A percentile compares a stretch with the other conserved stretches of the same genome.
Conservation (phyloP, 2,329 filamentous ascomycete genomes). For the Alternaria metachromatica region DNA sequence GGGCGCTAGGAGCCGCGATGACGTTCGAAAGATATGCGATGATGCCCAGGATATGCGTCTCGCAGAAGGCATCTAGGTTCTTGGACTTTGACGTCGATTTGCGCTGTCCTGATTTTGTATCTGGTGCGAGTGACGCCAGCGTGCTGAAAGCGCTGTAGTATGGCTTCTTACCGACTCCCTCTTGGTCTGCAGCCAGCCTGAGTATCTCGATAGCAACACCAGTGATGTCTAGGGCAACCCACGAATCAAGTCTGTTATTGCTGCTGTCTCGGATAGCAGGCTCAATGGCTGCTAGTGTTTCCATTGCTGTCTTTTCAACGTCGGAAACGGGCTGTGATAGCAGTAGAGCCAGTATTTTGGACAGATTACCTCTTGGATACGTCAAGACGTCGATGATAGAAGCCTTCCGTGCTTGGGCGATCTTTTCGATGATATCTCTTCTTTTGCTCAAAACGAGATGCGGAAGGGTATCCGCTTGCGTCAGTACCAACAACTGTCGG, state of each 20-base stretch:
- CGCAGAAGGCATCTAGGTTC: conserved; percentile 74
- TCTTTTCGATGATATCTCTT: conserved; percentile 77
- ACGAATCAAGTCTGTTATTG: conserved; percentile 67
- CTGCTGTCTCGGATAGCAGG: conserved; percentile 68
- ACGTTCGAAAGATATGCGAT: conserved; percentile 81
- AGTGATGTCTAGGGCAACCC: conserved; percentile 78
- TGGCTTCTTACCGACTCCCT: conserved; percentile 58
- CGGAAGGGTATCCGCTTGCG: conserved; percentile 83
- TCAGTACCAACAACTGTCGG: conserved; percentile 73
- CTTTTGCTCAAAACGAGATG: conserved; percentile 82
- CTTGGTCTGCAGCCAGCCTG: conserved; percentile 76
- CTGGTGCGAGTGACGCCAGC: conserved; percentile 53
- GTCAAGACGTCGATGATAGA: conserved; percentile 67
- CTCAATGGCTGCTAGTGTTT: conserved; percentile 71
- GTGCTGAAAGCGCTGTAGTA: conserved; percentile 58
- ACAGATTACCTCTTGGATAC: conserved; percentile 62
- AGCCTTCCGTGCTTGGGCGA: conserved; percentile 71
- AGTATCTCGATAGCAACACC: conserved; percentile 80
- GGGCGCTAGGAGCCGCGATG: conserved; percentile 70
- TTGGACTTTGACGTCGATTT: conserved; percentile 59
- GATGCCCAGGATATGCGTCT: conserved; percentile 83
- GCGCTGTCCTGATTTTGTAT: conserved; percentile 56
- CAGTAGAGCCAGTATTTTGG: conserved; percentile 64
- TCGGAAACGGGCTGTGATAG: conserved; percentile 68
- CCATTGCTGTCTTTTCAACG: conserved; percentile 71